Conservation (phyloP, 148 eudicot genomes). For the Vaccinium vitisidaea region DNA sequence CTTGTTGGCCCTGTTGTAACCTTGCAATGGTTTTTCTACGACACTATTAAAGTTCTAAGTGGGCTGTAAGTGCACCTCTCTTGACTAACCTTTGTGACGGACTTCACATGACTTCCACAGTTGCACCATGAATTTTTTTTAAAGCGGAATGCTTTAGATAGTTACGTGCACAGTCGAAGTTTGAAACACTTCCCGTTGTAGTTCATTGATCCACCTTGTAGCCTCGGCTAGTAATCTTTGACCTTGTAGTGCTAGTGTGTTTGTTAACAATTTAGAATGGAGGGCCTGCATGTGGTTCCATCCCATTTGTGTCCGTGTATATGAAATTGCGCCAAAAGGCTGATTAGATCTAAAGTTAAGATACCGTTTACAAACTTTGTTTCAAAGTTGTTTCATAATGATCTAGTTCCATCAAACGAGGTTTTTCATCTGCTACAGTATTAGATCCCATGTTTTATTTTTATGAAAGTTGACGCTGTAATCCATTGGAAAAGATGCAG, state of each 20-base stretch:
- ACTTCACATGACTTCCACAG: neutral
- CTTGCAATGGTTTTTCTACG: conserved; percentile 90
- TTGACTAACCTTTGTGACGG: neutral
- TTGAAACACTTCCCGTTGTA: neutral
- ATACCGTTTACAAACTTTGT: neutral
- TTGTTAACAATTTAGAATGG: neutral
- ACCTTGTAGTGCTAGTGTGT: neutral
- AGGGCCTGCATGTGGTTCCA: neutral
- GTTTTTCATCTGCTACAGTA: neutral
- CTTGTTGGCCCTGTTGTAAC: conserved; percentile 93
- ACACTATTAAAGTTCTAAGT: conserved; percentile 68
- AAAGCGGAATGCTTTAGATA: neutral
- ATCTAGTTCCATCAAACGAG: neutral
- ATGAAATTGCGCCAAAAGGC: neutral
- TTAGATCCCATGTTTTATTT: neutral
- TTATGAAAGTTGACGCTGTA: neutral
- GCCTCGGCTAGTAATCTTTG: neutral
- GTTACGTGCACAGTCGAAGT: neutral
- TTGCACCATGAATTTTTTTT: neutral
- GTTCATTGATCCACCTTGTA: neutral
- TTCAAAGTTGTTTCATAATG: neutral
- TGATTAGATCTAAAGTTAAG: neutral
- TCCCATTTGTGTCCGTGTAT: neutral
- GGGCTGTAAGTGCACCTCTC: conserved; percentile 74
- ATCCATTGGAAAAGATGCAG: neutral